Evolutionary conservation across 208 protist genomes (phyloP).

Genomic region (Wallacemonas sp.): DNA sequence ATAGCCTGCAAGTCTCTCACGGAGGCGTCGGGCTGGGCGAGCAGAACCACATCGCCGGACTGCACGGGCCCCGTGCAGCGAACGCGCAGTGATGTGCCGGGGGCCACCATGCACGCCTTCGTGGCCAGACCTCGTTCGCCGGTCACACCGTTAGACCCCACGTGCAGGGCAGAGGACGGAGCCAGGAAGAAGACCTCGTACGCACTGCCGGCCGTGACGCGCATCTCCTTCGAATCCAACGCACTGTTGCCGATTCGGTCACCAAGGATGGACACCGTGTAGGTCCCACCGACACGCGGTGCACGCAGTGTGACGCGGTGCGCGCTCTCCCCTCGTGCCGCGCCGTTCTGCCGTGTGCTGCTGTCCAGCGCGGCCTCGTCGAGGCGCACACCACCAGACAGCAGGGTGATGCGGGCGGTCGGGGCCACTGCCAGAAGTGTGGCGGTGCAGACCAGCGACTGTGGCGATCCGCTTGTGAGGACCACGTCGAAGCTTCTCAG

Average conservation of each 20-base stretch:
- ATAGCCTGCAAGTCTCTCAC: not conserved
- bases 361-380: not conserved
- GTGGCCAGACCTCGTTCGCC: not conserved
- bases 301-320: not conserved
- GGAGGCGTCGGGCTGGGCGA: not conserved
- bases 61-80: constrained; percentile 1
- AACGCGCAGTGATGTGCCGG: not conserved
- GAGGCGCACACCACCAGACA: not conserved
- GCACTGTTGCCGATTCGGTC: not conserved
- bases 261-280: not conserved
- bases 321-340: not conserved
- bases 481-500: not conserved
- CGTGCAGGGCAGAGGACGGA: not conserved
- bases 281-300: not conserved
- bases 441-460: not conserved
- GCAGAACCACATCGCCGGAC: not conserved
- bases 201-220: not conserved
- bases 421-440: not conserved
- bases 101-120: not conserved
- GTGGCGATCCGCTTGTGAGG: no score
- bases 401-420: not conserved
- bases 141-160: not conserved
- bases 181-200: not conserved
- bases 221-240: not conserved
- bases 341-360: not conserved